Evolutionary conservation across 495 filamentous ascomycete species (phyloP).

Genomic region (Lepraria neglecta): DNA sequence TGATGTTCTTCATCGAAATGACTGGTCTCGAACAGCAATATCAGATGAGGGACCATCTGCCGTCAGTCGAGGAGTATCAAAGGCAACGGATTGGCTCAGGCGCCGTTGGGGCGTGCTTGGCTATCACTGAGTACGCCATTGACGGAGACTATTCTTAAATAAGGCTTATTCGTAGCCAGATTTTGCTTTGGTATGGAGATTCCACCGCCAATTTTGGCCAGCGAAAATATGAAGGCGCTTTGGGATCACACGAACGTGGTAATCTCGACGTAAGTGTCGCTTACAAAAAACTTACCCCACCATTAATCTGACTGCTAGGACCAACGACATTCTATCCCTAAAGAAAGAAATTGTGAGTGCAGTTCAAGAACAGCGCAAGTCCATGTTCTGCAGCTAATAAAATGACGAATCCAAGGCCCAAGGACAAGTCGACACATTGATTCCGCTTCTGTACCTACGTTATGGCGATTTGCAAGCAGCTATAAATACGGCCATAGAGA

Average conservation of each 20-base stretch:
- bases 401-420: neutral
- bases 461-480: conserved; percentile 5
- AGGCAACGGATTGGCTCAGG: neutral
- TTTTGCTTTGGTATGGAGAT: conserved; percentile 1
- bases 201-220: too few relatives aligned
- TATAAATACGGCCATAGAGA: neutral
- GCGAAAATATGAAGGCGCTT: too few relatives aligned
- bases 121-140: conserved; percentile 4
- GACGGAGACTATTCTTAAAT: neutral
- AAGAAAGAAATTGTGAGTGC: neutral
- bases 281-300: too few relatives aligned
- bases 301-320: neutral
- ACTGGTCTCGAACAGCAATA: neutral
- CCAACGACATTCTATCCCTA: conserved; percentile 6
- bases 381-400: neutral
- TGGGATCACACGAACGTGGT: neutral
- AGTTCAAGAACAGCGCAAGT: too few relatives aligned
- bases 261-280: neutral
- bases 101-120: neutral
- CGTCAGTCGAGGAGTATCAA: neutral
- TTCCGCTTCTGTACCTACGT: neutral
- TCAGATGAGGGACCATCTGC: neutral
- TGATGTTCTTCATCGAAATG: conserved; percentile 2
- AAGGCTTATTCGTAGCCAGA: neutral
- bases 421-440: conserved; percentile 3